Percentiles rank a stretch among this genome's conserved stretches.
Conservation (phyloP, 129 eudicot species). For the carrot (Daucus carota) region DNA sequence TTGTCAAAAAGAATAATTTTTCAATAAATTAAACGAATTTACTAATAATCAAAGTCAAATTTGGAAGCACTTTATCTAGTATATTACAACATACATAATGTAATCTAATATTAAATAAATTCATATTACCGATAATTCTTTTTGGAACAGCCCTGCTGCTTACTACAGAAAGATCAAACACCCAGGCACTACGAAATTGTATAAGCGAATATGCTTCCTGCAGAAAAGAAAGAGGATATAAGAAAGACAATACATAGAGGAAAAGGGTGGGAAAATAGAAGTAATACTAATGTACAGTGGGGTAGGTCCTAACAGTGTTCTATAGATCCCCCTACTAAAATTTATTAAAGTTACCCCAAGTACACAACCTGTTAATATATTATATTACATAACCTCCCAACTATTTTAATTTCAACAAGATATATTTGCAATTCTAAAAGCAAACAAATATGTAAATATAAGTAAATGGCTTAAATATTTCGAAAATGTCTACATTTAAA, state of each 20-base stretch:
- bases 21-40: not conserved
- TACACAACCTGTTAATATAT: not conserved
- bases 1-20: not conserved
- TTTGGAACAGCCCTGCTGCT: constrained; percentile 20
- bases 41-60: not conserved
- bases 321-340: not conserved
- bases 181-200: constrained; percentile 51
- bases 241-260: not conserved
- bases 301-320: not conserved
- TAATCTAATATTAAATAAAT: not conserved
- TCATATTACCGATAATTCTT: not conserved
- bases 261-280: not conserved
- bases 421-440: not conserved
- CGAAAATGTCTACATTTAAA: not conserved
- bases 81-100: not conserved
- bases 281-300: not conserved
- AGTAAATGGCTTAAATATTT: not conserved
- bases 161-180: constrained; percentile 24
- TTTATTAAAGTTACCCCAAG: not conserved
- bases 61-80: not conserved
- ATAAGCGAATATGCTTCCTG: constrained; percentile 77
- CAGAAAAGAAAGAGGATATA: constrained; percentile 17
- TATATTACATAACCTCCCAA: not conserved
- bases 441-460: not conserved
- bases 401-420: not conserved